Evolutionary conservation across 2,329 filamentous ascomycete species (phyloP).

Genomic region (Ustulina deusta): DNA sequence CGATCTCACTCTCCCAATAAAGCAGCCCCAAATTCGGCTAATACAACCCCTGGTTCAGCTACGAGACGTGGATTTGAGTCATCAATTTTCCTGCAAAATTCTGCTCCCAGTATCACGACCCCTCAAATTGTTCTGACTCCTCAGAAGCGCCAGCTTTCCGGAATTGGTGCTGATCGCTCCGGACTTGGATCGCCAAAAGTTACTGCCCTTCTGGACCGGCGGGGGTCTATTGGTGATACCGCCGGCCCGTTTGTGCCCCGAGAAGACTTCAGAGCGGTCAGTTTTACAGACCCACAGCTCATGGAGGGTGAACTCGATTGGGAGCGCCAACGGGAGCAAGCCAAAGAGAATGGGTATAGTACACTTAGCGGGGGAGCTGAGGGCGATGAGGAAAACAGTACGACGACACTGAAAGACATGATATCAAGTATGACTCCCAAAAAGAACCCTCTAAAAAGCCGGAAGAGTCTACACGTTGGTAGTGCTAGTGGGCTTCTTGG

Average conservation of each 20-base stretch:
- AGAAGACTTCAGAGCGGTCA: conserved; percentile 60
- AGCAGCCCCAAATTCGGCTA: conserved; percentile 44
- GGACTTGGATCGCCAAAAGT: conserved; percentile 82
- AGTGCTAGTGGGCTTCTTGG: conserved; percentile 79
- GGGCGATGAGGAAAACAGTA: conserved; percentile 69
- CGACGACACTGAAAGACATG: conserved; percentile 78
- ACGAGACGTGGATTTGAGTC: conserved; percentile 49
- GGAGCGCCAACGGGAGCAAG: conserved; percentile 71
- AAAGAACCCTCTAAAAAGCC: conserved; percentile 73
- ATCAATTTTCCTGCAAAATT: conserved; percentile 52
- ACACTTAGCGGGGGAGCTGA: conserved; percentile 66
- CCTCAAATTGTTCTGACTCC: conserved; percentile 75
- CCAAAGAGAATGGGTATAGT: conserved; percentile 69
- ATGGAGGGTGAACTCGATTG: conserved; percentile 73
- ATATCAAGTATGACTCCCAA: conserved; percentile 83
- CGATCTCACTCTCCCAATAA: conserved; percentile 63
- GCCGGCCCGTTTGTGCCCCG: conserved; percentile 73
- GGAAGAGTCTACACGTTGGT: conserved; percentile 82
- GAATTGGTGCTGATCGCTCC: conserved; percentile 75
- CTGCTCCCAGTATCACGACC: conserved; percentile 67
- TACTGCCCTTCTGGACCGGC: conserved; percentile 76
- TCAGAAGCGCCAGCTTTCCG: conserved; percentile 70
- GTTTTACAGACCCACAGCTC: conserved; percentile 73
- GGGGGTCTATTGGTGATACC: conserved; percentile 77
- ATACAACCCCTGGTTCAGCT: conserved; percentile 44